A percentile compares a stretch with the other conserved stretches of the same genome.
phyloP scores from a whole-genome alignment of 305 asterid species.

The Fraxinus greggii region DNA sequence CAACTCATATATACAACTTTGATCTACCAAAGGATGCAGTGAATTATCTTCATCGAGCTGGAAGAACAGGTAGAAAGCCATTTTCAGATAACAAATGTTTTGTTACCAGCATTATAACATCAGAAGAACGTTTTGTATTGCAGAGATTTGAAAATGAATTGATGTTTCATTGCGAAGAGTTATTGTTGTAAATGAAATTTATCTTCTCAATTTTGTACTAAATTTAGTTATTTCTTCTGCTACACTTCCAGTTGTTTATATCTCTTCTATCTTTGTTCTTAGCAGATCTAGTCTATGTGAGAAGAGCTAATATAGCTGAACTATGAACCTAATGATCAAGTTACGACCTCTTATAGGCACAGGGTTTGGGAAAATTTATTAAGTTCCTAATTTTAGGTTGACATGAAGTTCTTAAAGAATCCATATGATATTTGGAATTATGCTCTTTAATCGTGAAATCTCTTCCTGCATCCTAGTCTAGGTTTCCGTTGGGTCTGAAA shows the following conservation, averaged over 20 bases:
- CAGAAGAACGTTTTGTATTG: slow-evolving; percentile 79
- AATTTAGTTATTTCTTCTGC: not conserved
- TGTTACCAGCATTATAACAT: slow-evolving; percentile 70
- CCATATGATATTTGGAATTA: not conserved
- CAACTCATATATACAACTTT: slow-evolving; percentile 91
- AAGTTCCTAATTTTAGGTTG: not conserved
- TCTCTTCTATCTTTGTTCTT: not conserved
- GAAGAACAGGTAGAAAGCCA: slow-evolving; percentile 94
- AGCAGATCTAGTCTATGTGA: not conserved
- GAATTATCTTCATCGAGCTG: slow-evolving; percentile 91
- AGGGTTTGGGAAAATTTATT: not conserved
- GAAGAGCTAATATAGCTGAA: not conserved
- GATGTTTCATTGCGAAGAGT: slow-evolving; percentile 68
- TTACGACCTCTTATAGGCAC: not conserved
- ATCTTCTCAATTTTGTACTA: slow-evolving; percentile 11
- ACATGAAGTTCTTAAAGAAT: not conserved
- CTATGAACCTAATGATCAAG: not conserved
- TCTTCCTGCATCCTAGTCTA: not conserved
- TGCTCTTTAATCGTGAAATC: not conserved
- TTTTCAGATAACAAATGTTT: slow-evolving; percentile 74
- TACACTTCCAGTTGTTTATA: not conserved
- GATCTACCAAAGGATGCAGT: slow-evolving; percentile 88
- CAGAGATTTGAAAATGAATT: slow-evolving; percentile 85
- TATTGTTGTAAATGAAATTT: slow-evolving; percentile 32
- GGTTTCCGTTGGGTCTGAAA: not conserved